phyloP scores from a whole-genome alignment of 768 basidiomycete genomes.

The Rubroboletus satanas region DNA sequence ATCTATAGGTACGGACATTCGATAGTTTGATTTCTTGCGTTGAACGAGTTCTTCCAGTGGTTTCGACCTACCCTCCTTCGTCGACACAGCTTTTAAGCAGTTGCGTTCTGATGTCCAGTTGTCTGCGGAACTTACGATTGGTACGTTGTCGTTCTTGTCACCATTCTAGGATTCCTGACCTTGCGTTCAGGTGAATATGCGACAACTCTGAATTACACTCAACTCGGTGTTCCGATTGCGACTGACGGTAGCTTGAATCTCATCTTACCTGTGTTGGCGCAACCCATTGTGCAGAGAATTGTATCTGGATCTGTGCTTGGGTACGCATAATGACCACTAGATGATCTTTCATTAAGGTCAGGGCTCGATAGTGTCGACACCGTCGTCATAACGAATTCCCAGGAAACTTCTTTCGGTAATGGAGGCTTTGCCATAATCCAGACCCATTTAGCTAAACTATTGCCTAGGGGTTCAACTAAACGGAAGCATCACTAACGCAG shows the following conservation, averaged over 20 bases:
- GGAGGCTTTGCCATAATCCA: background rate
- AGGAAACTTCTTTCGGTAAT: conserved; percentile 55
- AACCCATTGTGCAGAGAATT: conserved; percentile 71
- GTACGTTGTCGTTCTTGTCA: conserved; percentile 25
- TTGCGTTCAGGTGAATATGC: conserved; percentile 51
- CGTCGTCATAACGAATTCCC: conserved; percentile 58
- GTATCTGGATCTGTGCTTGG: conserved; percentile 55
- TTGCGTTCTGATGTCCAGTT: conserved; percentile 60
- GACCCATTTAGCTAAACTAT: conserved; percentile 1
- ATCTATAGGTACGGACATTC: conserved; percentile 47
- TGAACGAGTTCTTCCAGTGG: conserved; percentile 35
- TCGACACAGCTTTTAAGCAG: conserved; percentile 62
- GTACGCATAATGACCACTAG: conserved; percentile 29
- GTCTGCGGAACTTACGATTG: conserved; percentile 53
- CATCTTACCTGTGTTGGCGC: conserved; percentile 65
- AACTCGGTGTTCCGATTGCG: conserved; percentile 48
- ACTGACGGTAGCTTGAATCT: conserved; percentile 62
- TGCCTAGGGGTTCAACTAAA: conserved; percentile 45
- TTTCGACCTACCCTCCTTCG: conserved; percentile 60
- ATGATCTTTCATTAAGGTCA: background rate
- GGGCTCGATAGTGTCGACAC: conserved; percentile 44
- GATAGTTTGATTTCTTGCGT: background rate
- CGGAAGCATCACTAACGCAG: conserved; percentile 64
- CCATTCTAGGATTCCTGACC: background rate
- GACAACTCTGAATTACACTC: conserved; percentile 60